Percentiles rank a stretch among this genome's conserved stretches.
phyloP scores from a whole-genome alignment of 441 rosid species.

The Croton laevigatus region DNA sequence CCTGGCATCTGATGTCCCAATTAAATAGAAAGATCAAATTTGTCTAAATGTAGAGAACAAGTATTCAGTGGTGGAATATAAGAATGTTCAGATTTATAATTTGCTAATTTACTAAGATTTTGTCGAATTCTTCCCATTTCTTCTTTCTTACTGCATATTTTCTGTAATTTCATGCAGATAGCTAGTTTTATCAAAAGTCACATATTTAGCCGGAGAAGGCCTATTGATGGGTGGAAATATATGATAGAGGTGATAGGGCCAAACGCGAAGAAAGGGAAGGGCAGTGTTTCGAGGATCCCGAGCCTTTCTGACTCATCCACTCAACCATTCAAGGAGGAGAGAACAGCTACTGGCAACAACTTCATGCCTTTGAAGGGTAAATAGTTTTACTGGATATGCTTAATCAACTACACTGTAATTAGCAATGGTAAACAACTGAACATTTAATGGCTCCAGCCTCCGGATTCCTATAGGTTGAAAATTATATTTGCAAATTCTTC shows the following conservation, averaged over 20 bases:
- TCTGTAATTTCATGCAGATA: slow-evolving; percentile 46
- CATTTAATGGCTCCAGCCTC: neutral
- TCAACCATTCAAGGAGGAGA: slow-evolving; percentile 81
- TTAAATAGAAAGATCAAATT: too few relatives aligned
- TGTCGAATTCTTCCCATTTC: neutral
- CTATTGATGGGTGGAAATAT: slow-evolving; percentile 91
- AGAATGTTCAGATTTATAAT: neutral
- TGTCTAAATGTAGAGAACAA: neutral
- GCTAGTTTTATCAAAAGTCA: slow-evolving; percentile 91
- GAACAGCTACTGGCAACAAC: slow-evolving; percentile 23
- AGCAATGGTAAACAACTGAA: neutral
- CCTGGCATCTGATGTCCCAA: too few relatives aligned
- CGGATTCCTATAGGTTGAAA: too few relatives aligned
- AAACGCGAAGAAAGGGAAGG: slow-evolving; percentile 89
- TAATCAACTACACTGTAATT: neutral
- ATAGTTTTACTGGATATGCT: slow-evolving; percentile 20
- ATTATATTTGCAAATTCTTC: too few relatives aligned
- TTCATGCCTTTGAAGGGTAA: slow-evolving; percentile 36
- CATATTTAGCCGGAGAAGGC: slow-evolving; percentile 92
- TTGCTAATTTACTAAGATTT: neutral
- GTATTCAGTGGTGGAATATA: neutral
- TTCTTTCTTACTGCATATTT: neutral
- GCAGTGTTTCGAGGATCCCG: slow-evolving; percentile 76
- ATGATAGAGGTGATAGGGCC: slow-evolving; percentile 98
- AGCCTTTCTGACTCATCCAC: slow-evolving; percentile 74